Conservation (phyloP, 805 yeast species). For the baker's yeast (Saccharomyces cerevisiae) region DNA sequence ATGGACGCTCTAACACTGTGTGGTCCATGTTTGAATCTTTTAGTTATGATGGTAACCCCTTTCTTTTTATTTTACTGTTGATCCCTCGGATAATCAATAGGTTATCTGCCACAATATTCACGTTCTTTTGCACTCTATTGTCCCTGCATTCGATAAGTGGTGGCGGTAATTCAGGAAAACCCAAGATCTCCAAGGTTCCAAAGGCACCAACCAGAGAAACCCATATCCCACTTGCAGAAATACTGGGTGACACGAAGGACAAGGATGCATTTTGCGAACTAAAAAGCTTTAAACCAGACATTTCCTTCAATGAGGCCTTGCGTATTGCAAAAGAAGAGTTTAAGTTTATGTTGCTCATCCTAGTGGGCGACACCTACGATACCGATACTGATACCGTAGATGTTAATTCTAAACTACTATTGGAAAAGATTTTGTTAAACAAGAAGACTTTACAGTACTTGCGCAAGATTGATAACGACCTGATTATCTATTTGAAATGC, state of each 20-base stretch:
- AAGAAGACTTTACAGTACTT: constrained; percentile 35
- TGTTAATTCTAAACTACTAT: constrained; percentile 32
- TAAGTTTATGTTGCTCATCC: constrained; percentile 46
- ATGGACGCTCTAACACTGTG: constrained; percentile 5
- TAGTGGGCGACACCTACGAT: constrained; percentile 35
- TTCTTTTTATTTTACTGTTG: constrained; percentile 45
- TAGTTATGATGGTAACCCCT: constrained; percentile 21
- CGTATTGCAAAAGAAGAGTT: constrained; percentile 33
- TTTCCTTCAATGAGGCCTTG: constrained; percentile 38
- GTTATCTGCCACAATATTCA: constrained; percentile 14
- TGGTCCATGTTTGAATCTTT: constrained; percentile 2
- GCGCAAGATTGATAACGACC: constrained; percentile 32
- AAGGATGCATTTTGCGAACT: neutral
- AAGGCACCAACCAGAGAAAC: constrained; percentile 7
- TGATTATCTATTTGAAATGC: constrained; percentile 58
- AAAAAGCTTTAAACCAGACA: constrained; percentile 2
- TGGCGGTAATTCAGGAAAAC: neutral
- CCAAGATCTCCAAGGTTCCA: constrained; percentile 15
- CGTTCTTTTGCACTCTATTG: constrained; percentile 12
- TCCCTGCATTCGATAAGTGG: neutral
- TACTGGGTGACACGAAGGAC: constrained; percentile 1
- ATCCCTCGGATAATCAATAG: constrained; percentile 42
- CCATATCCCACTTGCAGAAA: neutral
- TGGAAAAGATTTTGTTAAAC: constrained; percentile 41
- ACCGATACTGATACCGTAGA: constrained; percentile 9